Base-by-base conservation (phyloP, 2,329 filamentous ascomycete genomes). In the Coleophoma cylindrospora region DNA sequence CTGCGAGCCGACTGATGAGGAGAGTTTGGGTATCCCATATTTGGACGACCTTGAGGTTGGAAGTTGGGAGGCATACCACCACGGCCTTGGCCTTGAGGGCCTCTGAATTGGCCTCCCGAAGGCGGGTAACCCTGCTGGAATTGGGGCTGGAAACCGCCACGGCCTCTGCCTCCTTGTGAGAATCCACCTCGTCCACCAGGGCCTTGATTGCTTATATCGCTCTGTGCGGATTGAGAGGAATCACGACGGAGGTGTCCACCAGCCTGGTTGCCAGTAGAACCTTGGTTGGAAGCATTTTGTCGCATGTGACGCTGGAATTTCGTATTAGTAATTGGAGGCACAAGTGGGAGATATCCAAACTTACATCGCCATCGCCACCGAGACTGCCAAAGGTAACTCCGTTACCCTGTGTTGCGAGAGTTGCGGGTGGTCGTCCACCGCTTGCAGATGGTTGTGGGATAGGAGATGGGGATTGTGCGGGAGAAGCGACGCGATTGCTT, bases 361-460 rank as follows among this genome's bases (percentile, higher is more conserved):
- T 79, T 78, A 95, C 89, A 72, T 88, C 81, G 67, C 89, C 87
- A 65, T 95, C 88, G 63, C 84, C 84, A 61, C 80, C 83, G 59
- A 92, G 85, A 70, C 87, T 91, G 57, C 91, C 91, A 74, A 96
- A 96, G 60, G 75, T 80, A 47, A 89, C 81, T 68, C 86, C 84
- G 63, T 83, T 85, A 49, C 80, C 80, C 59, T 86, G 83, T 57
- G 84, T 84, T 59, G 85, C 78, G 57, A 90, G 79, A 56, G 80
- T 81, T 34, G 89, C 86, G 41, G 91, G 90, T 60, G 91, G 91
- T 63, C 90, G 76, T 49, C 84, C 89, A 64, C 91, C 94, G 63
- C 85, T 88, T 34, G 86, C 84, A 49, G 86, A 82, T 47, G 91
- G 89, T 69, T 92, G 89, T 33, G 94, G 92, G 61, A 97, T 97